Base-by-base conservation (phyloP, 805 yeast species). In the Nakazawaea holstii region DNA sequence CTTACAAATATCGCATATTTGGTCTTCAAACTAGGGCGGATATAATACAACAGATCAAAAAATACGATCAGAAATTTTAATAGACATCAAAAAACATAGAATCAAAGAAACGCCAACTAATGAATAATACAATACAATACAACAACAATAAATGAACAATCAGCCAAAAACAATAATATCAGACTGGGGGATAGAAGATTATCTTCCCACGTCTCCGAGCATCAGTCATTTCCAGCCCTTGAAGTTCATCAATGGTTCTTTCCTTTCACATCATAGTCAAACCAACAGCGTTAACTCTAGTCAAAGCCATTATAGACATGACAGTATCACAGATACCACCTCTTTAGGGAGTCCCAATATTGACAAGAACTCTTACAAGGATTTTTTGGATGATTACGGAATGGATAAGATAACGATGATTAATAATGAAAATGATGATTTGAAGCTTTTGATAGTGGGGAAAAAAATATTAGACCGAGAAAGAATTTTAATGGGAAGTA, bases 121-220 rank as follows among this genome's bases (percentile, higher is more conserved):
- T n/a, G 9, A 30, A 11, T 30, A 10, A 30, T 30, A 30, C 15
- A 17, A 35, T 20, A 27, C 24, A 39, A 27, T 27, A 27, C 14
- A 28, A 15, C 14, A 27, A 27, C 13, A 28, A 10, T 9, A 32
- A 13, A 41, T 41, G 44, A 41, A 29, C 29, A 31, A 27, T 27
- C 43, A 32, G n/a, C 44, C 11, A 30, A 31, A 32, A 7, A 24
- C 15, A 10, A 32, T 20, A 9, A 41, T 41, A 41, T 24, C 44
- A 8, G 44, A 41, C 20, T 41, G 44, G 44, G 44, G 44, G 8
- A 41, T 41, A 20, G 44, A 41, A 8, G 44, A 41, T 4, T 8
- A 13, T 20, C 10, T 32, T 31, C 44, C 44, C 11, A 8, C 37
- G 8, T 28, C 44, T 15, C 31, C 37, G 26, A 26, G 4, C 6